Evolutionary conservation across 768 basidiomycete genomes (phyloP).

Genomic region (Lanmaoa pseudosensibilis): DNA sequence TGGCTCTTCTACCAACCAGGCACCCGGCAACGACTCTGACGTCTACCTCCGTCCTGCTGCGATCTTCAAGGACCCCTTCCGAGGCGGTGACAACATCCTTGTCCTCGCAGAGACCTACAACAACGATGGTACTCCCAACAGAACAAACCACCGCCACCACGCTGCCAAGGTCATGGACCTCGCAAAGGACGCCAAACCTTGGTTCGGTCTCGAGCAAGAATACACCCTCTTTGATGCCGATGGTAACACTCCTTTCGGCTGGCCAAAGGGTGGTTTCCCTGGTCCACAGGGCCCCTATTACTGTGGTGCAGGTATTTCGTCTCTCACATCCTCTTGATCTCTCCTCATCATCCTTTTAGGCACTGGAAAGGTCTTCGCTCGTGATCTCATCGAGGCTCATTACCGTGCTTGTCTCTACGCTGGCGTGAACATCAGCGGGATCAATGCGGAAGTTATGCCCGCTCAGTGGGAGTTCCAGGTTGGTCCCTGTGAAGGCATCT

Average conservation of each 20-base stretch:
- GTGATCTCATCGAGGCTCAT: conserved; percentile 98
- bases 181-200: conserved; percentile 76
- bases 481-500: conserved; percentile 95
- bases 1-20: conserved; percentile 96
- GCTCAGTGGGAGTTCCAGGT: conserved; percentile 99
- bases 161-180: conserved; percentile 95
- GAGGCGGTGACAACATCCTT: conserved; percentile 95
- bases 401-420: conserved; percentile 95
- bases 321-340: background rate
- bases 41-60: conserved; percentile 96
- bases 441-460: conserved; percentile 99
- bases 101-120: conserved; percentile 98
- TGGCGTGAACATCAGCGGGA: conserved; percentile 97
- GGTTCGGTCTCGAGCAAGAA: conserved; percentile 99
- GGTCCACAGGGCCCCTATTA: conserved; percentile 99
- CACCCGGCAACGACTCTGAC: conserved; percentile 93
- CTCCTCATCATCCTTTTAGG: conserved; percentile 45
- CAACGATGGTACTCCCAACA: conserved; percentile 97
- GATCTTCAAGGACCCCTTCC: conserved; percentile 99
- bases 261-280: conserved; percentile 99
- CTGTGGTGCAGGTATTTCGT: conserved; percentile 84
- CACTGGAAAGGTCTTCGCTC: conserved; percentile 96
- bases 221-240: conserved; percentile 97
- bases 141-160: conserved; percentile 92
- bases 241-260: conserved; percentile 78